A percentile compares a stretch with the other conserved stretches of the same genome.
Conservation (phyloP, 2,329 filamentous ascomycete species). For the Chaetoscypha palmicola region DNA sequence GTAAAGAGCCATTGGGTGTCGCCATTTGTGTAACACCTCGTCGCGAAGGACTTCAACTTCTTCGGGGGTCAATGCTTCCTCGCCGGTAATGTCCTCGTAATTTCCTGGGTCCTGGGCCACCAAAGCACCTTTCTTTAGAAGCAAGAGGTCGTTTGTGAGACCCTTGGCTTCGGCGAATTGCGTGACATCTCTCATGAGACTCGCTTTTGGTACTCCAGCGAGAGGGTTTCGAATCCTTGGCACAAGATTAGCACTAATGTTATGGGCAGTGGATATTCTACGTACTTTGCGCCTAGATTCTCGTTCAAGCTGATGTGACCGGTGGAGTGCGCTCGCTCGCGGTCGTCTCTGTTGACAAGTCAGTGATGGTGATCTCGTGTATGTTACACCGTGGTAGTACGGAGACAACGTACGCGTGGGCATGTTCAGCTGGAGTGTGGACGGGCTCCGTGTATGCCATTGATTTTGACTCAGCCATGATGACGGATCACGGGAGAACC, state of each 20-base stretch:
- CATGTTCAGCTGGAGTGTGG: too few species aligned
- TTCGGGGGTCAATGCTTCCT: slow-evolving; percentile 49
- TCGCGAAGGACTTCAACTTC: slow-evolving; percentile 57
- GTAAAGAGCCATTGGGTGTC: slow-evolving; percentile 54
- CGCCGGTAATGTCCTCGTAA: slow-evolving; percentile 53
- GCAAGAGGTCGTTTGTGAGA: slow-evolving; percentile 48
- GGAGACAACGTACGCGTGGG: not conserved
- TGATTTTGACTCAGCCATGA: not conserved
- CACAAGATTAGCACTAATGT: slow-evolving; percentile 1
- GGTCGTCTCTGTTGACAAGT: not conserved
- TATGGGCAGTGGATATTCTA: not conserved
- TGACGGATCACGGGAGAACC: not conserved
- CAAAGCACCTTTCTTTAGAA: slow-evolving; percentile 64
- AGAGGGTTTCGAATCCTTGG: slow-evolving; percentile 50
- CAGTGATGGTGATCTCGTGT: not conserved
- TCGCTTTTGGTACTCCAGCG: slow-evolving; percentile 44
- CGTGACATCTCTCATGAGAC: slow-evolving; percentile 48
- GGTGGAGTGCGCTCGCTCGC: not conserved
- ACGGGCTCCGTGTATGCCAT: not conserved
- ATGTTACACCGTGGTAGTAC: not conserved
- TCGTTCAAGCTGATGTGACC: slow-evolving; percentile 20
- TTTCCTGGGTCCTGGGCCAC: slow-evolving; percentile 63
- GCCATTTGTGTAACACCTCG: slow-evolving; percentile 63
- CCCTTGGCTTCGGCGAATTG: slow-evolving; percentile 53
- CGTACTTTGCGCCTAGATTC: slow-evolving; percentile 21